Base-by-base conservation (phyloP, 1,284 basidiomycete genomes). In the Coniferiporia sulphurascens region DNA sequence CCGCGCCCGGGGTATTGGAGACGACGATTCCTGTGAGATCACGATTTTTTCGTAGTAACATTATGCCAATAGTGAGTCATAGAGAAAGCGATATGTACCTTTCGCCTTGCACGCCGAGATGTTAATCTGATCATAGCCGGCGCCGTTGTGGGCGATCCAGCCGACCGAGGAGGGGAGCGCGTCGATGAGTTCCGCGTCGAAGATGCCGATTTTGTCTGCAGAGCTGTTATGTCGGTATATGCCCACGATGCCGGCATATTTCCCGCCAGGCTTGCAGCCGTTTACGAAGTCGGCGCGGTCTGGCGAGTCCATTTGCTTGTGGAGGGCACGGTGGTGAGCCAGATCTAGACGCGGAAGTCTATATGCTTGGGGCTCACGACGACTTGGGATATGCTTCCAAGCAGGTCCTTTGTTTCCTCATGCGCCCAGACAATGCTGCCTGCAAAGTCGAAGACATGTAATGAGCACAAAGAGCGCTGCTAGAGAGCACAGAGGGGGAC, bases 121-220 rank as follows among this genome's bases (percentile, higher is more conserved):
- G 69, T 95, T 89, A 65, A 95, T 87, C 65, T 89, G 85, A 71
- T 93, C 91, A 69, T 95, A 95, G 2, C 94, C 93, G 0, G 93
- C 93, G n/a, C 93, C 93, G 64, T 95, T 94, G 72, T 95, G 92
- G 1, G 87, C 89, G 65, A 96, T 92, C 85, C 90, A 94, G 68
- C 87, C 87, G 60, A 95, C 79, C 27, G 78, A 80, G 1, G 75
- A 63, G 2, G 90, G 84, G 9, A 95, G 77, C 0, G 80, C 82
- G 56, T 78, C 72, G 62, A 96, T 78, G 65, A 96, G 76, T 64
- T 89, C 87, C 68, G 82, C 81, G 73, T 95, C 91, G 67, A 94
- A 94, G 32, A 84, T 72, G 19, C 93, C 93, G 64, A 93, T 85
- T 22, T 70, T 72, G 60, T 80, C 75, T n/a, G 82, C 73, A 21